Evolutionary conservation across 257 asterid species (phyloP), one percentile per base, ranked within the genome.

Genomic region (Jacaranda copaia): DNA sequence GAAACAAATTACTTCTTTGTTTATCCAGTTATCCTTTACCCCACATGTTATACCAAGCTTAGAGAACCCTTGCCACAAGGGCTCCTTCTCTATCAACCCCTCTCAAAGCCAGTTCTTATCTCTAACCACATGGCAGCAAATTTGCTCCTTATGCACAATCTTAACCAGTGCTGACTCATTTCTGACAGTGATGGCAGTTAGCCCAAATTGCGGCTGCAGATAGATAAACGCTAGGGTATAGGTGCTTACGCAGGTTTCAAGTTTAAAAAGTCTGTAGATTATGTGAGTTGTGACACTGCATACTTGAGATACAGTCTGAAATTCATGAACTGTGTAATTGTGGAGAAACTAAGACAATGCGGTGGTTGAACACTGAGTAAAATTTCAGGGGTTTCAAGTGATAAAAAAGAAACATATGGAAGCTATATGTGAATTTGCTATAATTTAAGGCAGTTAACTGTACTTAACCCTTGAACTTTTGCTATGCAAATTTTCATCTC

Each of bases 1-100:
- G 64, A 68, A 53, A 35, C 63, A 77, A 77, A 46, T 38, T 76
- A 59, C 80, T 68, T 20, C 69, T 16, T 14, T 61, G 56, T 38
- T 36, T 48, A 36, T 14, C 48, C 59, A 62, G 51, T 53, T 62
- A 8, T 39, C 3, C 68, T 61, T 40, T 25, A 63, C 12, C 48
- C 48, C 13, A 48, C 5, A 32, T 63, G 19, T 60, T 52, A 51
- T 12, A 60, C 48, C 57, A 48, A 8, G 71, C 39, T 58, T 68
- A 5, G 10, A 35, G 61, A 14, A 64, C 62, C 35, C 42, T 10
- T 6, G 58, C 61, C 46, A 52, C 60, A 52, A 61, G 40, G 59
- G 61, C 53, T 35, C 40, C 20, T 51, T 53, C 70, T 62, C 53
- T 9, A 13, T 39, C 15, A 40, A 56, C 43, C 63, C 52, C 42